Conservation (phyloP, 2,329 filamentous ascomycete species). For the Colletotrichum magnum region DNA sequence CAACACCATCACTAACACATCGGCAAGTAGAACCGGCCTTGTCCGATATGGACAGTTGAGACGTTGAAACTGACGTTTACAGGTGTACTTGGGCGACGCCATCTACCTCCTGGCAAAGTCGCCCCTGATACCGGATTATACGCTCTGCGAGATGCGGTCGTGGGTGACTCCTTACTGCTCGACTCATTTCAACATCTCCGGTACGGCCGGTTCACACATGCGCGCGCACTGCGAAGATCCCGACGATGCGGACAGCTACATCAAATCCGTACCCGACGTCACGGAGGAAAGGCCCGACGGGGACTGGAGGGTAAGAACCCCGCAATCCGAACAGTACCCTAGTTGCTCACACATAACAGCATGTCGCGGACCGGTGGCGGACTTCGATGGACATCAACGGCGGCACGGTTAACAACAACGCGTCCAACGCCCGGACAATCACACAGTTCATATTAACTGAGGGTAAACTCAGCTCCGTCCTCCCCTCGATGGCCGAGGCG, state of each 20-base stretch:
- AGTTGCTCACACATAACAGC: slow-evolving; percentile 45
- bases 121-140: slow-evolving; percentile 63
- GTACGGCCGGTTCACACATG: slow-evolving; percentile 71
- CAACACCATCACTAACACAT: slow-evolving; percentile 75
- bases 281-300: slow-evolving; percentile 49
- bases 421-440: slow-evolving; percentile 71
- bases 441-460: slow-evolving; percentile 65
- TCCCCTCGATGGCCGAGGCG: slow-evolving; percentile 81
- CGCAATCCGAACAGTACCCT: neutral
- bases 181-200: slow-evolving; percentile 71
- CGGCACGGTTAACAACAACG: slow-evolving; percentile 68
- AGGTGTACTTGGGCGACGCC: slow-evolving; percentile 60
- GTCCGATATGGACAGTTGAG: neutral
- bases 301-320: slow-evolving; percentile 64
- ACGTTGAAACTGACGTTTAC: slow-evolving; percentile 32
- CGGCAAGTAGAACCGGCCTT: neutral
- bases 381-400: slow-evolving; percentile 68
- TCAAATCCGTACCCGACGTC: slow-evolving; percentile 54
- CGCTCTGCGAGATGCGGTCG: slow-evolving; percentile 77
- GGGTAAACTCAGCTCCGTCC: slow-evolving; percentile 58
- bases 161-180: slow-evolving; percentile 76
- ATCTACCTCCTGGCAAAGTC: slow-evolving; percentile 77
- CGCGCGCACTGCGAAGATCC: slow-evolving; percentile 72
- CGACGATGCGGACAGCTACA: slow-evolving; percentile 69
- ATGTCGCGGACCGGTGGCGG: slow-evolving; percentile 68